A percentile compares a stretch with the other conserved stretches of the same genome.
These are phyloP conservation scores for Brassica balearica DNA, from an alignment of 441 rosid genomes.

Conservation along the genomic window DNA sequence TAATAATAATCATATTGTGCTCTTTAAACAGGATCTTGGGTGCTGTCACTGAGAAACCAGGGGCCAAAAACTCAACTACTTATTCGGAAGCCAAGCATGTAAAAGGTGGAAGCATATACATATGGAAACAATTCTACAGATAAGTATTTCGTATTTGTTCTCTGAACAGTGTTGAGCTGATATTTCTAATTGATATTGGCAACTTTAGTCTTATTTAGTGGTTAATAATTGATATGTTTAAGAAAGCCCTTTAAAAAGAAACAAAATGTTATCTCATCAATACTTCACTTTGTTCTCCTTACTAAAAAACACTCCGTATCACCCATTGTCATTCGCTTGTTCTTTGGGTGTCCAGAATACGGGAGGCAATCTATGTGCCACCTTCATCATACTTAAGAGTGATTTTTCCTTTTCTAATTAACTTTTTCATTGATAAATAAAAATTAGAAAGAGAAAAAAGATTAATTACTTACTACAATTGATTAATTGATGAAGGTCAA, in stretches of 20 bases:
- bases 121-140: slow-evolving; percentile 23
- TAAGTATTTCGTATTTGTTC: slow-evolving; percentile 5
- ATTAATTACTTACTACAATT: neutral
- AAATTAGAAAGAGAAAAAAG: neutral
- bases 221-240: neutral
- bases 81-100: slow-evolving; percentile 19
- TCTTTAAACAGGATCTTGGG: slow-evolving; percentile 26
- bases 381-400: slow-evolving; percentile 27
- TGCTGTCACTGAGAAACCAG: slow-evolving; percentile 14
- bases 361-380: slow-evolving; percentile 33
- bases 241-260: neutral
- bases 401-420: neutral
- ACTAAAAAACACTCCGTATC: slow-evolving; percentile 9
- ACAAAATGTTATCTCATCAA: slow-evolving; percentile 26
- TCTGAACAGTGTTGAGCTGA: neutral
- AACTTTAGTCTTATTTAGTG: slow-evolving; percentile 12
- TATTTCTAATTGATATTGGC: slow-evolving; percentile 6
- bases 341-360: slow-evolving; percentile 29
- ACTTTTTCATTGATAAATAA: neutral
- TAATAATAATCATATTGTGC: slow-evolving; percentile 29
- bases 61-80: slow-evolving; percentile 16
- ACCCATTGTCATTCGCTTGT: slow-evolving; percentile 22
- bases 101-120: slow-evolving; percentile 11
- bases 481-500: too few relatives aligned
- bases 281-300: slow-evolving; percentile 9